These are phyloP conservation scores for Fusarium sp. DNA, from an alignment of 2,329 filamentous ascomycete genomes.

Conservation along the genomic window DNA sequence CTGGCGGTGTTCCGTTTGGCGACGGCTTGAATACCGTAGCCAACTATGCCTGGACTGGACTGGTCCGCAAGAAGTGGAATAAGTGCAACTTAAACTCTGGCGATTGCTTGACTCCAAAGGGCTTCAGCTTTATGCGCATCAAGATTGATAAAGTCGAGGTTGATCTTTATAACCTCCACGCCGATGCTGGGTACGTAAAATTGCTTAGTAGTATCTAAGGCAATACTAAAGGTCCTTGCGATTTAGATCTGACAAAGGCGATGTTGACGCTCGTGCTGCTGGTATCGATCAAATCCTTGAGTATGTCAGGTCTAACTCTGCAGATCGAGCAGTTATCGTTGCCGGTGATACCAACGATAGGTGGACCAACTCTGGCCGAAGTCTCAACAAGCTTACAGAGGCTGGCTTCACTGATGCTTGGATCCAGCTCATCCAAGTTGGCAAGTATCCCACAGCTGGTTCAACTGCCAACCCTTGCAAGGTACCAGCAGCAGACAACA, in stretches of 20 bases:
- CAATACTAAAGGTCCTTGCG: background rate
- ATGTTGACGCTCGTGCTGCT: constrained; percentile 68
- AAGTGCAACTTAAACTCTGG: constrained; percentile 69
- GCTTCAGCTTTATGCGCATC: constrained; percentile 77
- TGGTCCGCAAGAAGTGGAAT: constrained; percentile 71
- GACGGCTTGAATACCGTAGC: constrained; percentile 75
- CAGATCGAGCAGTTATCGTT: constrained; percentile 73
- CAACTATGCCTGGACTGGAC: constrained; percentile 68
- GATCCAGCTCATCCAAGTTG: constrained; percentile 68
- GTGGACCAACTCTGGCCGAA: constrained; percentile 65
- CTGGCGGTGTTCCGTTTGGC: constrained; percentile 75
- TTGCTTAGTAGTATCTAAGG: fast-evolving
- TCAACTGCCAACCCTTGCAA: constrained; percentile 60
- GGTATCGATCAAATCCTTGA: constrained; percentile 73
- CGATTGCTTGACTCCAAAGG: constrained; percentile 79
- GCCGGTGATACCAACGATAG: constrained; percentile 77
- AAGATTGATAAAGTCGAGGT: constrained; percentile 68
- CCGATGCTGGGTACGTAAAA: constrained; percentile 67
- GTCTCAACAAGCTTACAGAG: constrained; percentile 64
- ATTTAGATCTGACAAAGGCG: constrained; percentile 62
- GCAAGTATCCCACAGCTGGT: constrained; percentile 62
- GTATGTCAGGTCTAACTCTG: constrained; percentile 69
- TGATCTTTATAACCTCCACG: constrained; percentile 77
- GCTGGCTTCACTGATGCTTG: constrained; percentile 71
- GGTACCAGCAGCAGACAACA: constrained; percentile 68